Evolutionary conservation across 148 eudicot genomes (phyloP).

Genomic region (Linanthus parryae): DNA sequence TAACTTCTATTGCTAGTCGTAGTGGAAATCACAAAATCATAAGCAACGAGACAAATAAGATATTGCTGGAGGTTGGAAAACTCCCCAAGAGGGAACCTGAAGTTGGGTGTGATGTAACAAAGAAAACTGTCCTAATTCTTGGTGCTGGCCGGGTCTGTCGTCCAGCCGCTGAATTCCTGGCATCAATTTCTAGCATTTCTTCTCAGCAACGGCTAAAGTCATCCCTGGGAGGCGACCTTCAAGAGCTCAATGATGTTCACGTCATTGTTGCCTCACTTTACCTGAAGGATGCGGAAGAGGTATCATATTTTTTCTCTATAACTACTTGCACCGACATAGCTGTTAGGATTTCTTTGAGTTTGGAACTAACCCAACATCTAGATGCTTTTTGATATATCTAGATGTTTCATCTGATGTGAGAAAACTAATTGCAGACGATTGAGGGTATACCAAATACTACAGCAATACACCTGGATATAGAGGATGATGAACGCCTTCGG

Average conservation of each 20-base stretch:
- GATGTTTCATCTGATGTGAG: neutral
- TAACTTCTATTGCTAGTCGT: slow-evolving; percentile 61
- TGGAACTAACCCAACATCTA: neutral
- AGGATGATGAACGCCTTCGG: slow-evolving; percentile 41
- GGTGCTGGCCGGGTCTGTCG: slow-evolving; percentile 99
- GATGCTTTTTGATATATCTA: neutral
- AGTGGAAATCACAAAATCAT: slow-evolving; percentile 28
- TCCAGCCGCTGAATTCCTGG: slow-evolving; percentile 83
- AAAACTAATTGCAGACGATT: slow-evolving; percentile 39
- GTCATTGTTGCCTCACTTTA: slow-evolving; percentile 90
- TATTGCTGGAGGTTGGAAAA: slow-evolving; percentile 56
- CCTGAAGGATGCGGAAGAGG: slow-evolving; percentile 91
- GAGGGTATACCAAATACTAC: slow-evolving; percentile 84
- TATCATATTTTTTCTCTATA: slow-evolving; percentile 10
- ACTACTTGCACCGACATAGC: neutral
- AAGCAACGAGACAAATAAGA: slow-evolving; percentile 32
- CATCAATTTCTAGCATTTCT: slow-evolving; percentile 52
- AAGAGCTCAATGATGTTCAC: slow-evolving; percentile 46
- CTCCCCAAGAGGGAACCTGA: slow-evolving; percentile 30
- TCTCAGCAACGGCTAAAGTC: slow-evolving; percentile 39
- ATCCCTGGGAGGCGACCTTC: slow-evolving; percentile 31
- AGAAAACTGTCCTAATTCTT: slow-evolving; percentile 63
- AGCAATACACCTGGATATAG: slow-evolving; percentile 82
- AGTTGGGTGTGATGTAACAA: slow-evolving; percentile 24
- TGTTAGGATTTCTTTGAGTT: neutral